Evolutionary conservation across 495 filamentous ascomycete species (phyloP).

Genomic region (Penicillium tannophilum): DNA sequence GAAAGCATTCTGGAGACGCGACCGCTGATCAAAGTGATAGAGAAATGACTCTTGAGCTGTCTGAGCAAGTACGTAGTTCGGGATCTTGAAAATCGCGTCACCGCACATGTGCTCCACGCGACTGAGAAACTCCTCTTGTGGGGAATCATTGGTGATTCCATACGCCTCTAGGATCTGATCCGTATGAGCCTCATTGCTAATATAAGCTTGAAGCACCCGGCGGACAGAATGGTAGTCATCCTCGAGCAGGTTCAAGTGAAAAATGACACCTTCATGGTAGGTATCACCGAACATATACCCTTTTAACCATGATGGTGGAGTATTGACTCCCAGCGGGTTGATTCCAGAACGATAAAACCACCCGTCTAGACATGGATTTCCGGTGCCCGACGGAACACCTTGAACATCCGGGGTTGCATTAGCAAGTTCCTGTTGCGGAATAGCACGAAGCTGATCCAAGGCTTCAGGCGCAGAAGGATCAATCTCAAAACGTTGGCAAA

Average conservation of each 20-base stretch:
- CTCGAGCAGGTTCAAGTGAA: slow-evolving; percentile 31
- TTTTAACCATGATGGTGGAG: slow-evolving; percentile 30
- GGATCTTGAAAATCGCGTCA: slow-evolving; percentile 34
- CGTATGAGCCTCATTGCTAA: slow-evolving; percentile 16
- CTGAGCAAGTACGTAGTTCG: slow-evolving; percentile 23
- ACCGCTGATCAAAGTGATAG: slow-evolving; percentile 38
- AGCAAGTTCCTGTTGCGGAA: slow-evolving; percentile 13
- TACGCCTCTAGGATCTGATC: slow-evolving; percentile 28
- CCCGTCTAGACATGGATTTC: slow-evolving; percentile 29
- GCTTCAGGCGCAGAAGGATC: background rate
- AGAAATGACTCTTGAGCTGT: slow-evolving; percentile 1
- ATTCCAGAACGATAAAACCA: slow-evolving; percentile 28
- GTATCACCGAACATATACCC: slow-evolving; percentile 34
- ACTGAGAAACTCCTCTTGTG: slow-evolving; percentile 14
- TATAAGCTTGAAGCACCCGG: slow-evolving; percentile 13
- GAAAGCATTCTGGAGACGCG: slow-evolving; percentile 27
- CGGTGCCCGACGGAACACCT: slow-evolving; percentile 10
- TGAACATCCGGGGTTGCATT: slow-evolving; percentile 13
- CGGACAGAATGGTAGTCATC: slow-evolving; percentile 24
- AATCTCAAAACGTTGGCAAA: slow-evolving; percentile 13
- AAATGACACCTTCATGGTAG: slow-evolving; percentile 39
- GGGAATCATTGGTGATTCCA: slow-evolving; percentile 15
- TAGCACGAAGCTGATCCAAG: slow-evolving; percentile 10
- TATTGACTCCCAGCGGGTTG: slow-evolving; percentile 22
- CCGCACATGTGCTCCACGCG: slow-evolving; percentile 36